Percentiles rank a stretch among this genome's conserved stretches.
phyloP scores from a whole-genome alignment of 148 eudicot species.

The Gaultheria prostrata region DNA sequence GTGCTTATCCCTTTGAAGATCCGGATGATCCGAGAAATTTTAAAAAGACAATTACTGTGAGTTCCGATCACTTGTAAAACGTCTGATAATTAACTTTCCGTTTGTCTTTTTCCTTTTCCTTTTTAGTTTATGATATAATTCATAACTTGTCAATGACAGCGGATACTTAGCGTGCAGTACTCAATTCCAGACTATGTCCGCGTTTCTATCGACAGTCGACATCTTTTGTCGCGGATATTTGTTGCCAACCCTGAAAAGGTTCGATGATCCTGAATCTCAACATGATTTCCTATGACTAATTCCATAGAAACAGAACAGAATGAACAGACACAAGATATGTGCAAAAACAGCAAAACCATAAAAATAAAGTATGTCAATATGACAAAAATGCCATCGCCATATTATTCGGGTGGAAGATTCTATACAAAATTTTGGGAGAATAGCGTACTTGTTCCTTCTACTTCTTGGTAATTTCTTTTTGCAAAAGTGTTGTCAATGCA shows the following conservation, averaged over 20 bases:
- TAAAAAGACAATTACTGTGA: conserved; percentile 36
- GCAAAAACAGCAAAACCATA: too few species aligned
- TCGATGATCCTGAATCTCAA: conserved; percentile 8
- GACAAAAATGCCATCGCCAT: not conserved
- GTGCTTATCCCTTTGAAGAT: conserved; percentile 90
- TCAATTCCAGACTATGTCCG: conserved; percentile 51
- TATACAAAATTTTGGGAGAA: not conserved
- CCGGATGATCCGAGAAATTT: conserved; percentile 71
- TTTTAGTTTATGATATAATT: not conserved
- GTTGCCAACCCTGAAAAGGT: conserved; percentile 73
- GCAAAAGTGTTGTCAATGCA: conserved; percentile 23
- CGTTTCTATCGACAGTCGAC: conserved; percentile 65
- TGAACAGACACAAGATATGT: not conserved
- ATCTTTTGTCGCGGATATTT: conserved; percentile 74
- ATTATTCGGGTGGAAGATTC: not conserved
- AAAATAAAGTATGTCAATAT: too few species aligned
- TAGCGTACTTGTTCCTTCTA: not conserved
- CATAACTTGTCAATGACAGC: conserved; percentile 35
- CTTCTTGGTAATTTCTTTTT: not conserved
- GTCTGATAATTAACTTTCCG: conserved; percentile 15
- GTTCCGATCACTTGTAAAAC: not conserved
- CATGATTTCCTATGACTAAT: not conserved
- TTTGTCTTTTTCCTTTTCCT: not conserved
- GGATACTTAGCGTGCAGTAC: conserved; percentile 64
- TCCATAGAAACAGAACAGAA: not conserved